Percentiles rank a stretch among this genome's conserved stretches.
These are phyloP conservation scores for Raffaelea albimanens DNA, from an alignment of 2,329 filamentous ascomycete species.

Conservation along the genomic window DNA sequence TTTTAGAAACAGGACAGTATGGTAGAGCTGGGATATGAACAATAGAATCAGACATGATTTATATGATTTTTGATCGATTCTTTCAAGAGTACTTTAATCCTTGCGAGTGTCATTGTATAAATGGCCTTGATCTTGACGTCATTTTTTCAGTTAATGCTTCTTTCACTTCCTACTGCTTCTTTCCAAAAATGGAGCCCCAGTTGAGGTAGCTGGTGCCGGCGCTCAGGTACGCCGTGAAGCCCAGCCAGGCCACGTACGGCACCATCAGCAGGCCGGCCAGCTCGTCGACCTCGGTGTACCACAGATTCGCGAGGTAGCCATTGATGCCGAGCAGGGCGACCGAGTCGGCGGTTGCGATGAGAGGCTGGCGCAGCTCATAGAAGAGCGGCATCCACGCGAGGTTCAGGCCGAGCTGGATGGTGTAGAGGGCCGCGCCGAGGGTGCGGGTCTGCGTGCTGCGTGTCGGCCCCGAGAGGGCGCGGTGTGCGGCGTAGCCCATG, in stretches of 20 bases:
- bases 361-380: conserved; percentile 66
- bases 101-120: too few species aligned
- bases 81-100: too few species aligned
- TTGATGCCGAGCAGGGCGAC: conserved; percentile 62
- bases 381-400: conserved; percentile 89
- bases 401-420: conserved; percentile 76
- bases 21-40: too few species aligned
- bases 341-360: conserved; percentile 68
- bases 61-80: too few species aligned
- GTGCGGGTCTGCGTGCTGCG: conserved; percentile 48
- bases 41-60: too few species aligned
- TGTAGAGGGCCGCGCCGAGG: conserved; percentile 71
- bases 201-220: conserved; percentile 60
- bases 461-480: conserved; percentile 59
- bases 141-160: conserved; percentile 14
- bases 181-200: conserved; percentile 46
- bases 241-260: conserved; percentile 79
- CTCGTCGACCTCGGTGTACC: conserved; percentile 59
- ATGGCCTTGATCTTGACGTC: conserved; percentile 14
- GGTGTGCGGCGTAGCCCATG: conserved; percentile 86
- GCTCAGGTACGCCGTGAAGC: conserved; percentile 80
- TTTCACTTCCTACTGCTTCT: conserved; percentile 17
- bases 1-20: too few species aligned
- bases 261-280: conserved; percentile 64
- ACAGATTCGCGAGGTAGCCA: conserved; percentile 65